These are phyloP conservation scores for Scedosporium boydii DNA, from an alignment of 2,329 filamentous ascomycete species.

Conservation along the genomic window DNA sequence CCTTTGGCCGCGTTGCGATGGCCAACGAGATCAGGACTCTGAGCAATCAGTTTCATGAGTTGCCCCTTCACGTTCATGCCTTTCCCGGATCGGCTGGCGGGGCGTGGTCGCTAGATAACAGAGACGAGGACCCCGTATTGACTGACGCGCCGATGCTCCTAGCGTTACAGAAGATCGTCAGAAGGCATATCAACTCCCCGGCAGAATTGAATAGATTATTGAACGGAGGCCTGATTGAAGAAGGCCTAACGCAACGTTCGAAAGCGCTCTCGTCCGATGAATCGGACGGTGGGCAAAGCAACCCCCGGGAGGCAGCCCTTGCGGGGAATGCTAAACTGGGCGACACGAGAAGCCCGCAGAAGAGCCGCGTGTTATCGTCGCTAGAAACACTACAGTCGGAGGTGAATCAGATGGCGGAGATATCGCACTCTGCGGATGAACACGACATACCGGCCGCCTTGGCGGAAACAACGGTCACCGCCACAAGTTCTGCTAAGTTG, in stretches of 20 bases:
- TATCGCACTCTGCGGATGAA: constrained; percentile 9
- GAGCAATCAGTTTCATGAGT: constrained; percentile 63
- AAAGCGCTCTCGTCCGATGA: not conserved
- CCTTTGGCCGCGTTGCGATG: constrained; percentile 50
- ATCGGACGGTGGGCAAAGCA: not conserved
- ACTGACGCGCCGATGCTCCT: constrained; percentile 41
- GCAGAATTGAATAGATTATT: constrained; percentile 37
- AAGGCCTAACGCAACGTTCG: constrained; percentile 20
- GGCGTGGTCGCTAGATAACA: constrained; percentile 57
- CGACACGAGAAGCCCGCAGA: constrained; percentile 9
- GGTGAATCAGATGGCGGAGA: not conserved
- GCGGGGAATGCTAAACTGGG: constrained; percentile 5
- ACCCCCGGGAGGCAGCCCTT: not conserved
- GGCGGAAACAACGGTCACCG: constrained; percentile 53
- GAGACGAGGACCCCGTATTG: constrained; percentile 38
- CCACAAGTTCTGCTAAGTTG: constrained; percentile 77
- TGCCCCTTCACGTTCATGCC: constrained; percentile 61
- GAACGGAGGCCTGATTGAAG: constrained; percentile 32
- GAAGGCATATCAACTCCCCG: constrained; percentile 32
- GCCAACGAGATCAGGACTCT: constrained; percentile 53
- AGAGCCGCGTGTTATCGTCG: not conserved
- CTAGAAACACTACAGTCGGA: not conserved
- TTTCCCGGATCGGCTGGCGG: constrained; percentile 53
- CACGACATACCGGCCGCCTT: constrained; percentile 38
- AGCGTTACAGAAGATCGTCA: constrained; percentile 42